Evolutionary conservation across 148 eudicot genomes (phyloP).

Genomic region (Cornus kousa): DNA sequence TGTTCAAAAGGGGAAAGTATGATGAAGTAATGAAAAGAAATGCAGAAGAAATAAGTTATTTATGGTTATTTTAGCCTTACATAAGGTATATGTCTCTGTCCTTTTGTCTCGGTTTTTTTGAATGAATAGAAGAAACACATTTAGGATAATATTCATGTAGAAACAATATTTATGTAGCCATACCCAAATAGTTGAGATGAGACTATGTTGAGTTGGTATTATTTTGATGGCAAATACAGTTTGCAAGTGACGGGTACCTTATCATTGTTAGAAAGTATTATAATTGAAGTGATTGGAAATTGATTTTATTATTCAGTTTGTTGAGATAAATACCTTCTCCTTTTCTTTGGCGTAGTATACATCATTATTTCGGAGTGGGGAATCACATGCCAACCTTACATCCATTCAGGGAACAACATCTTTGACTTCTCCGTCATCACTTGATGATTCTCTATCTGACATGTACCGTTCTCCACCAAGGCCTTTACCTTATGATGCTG

Average conservation of each 20-base stretch:
- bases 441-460: constrained; percentile 61
- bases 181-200: too few species aligned
- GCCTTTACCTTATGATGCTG: constrained; percentile 85
- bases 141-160: too few species aligned
- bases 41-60: too few species aligned
- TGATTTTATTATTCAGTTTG: background rate
- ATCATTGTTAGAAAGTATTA: background rate
- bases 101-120: too few species aligned
- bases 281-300: background rate
- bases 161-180: too few species aligned
- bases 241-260: background rate
- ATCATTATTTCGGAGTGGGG: constrained; percentile 79
- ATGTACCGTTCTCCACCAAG: constrained; percentile 85
- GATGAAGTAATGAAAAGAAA: too few species aligned
- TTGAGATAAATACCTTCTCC: background rate
- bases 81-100: too few species aligned
- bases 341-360: constrained; percentile 52
- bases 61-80: too few species aligned
- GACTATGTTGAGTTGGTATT: background rate
- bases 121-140: too few species aligned
- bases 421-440: constrained; percentile 48
- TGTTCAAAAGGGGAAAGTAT: too few species aligned
- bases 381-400: constrained; percentile 58
- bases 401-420: constrained; percentile 68
- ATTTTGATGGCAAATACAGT: background rate